Evolutionary conservation across 2,329 filamentous ascomycete species (phyloP), one percentile per base, ranked within the genome.

Genomic region (Cryphonectria naterciae): DNA sequence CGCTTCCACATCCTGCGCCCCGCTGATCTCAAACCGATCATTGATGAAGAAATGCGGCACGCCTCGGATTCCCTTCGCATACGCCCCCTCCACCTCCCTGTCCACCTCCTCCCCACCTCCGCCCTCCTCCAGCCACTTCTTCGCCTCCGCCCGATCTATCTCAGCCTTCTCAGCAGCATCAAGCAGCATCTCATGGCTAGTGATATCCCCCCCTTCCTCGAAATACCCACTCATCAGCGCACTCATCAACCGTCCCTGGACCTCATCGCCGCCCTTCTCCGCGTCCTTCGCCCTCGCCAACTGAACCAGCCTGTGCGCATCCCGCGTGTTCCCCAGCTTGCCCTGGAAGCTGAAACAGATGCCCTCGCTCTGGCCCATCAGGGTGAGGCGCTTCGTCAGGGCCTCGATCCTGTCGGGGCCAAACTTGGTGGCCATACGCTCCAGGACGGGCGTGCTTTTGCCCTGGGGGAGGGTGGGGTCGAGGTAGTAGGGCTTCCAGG

Each of bases 401-500:
- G 86, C 84, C 0, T 81, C 77, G 1, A 88, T 81, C 49, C 90
- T 86, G 60, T 90, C 87, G 22, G 85, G 81, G 49, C 93, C 93
- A 79, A 95, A 94, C 73, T 90, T 91, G 32, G 81, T 77, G 17
- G 83, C 82, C 79, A 92, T 91, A 77, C 87, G 87, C 73, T 79
- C 84, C 2, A 73, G 75, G 58, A 86, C 79, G 25, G 86, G 84
- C 4, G 86, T 76, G 7, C 85, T 83, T 54, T 76, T 74, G 32
- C 78, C 79, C 35, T n/a, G 58, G 5, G 84, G 81, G 0, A 91
- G 86, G 0, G 88, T 84, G 0, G 93, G 92, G 77, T 95, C 90
- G 67, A 97, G 87, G 79, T 95, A 95, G 83, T 93, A 97, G 1
- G 94, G 92, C 72, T 88, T 86, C 92, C 93, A 97, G 72, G 86